These are phyloP conservation scores for Wickerhamiella australiensis DNA, from an alignment of 805 yeast genomes.

Conservation along the genomic window DNA sequence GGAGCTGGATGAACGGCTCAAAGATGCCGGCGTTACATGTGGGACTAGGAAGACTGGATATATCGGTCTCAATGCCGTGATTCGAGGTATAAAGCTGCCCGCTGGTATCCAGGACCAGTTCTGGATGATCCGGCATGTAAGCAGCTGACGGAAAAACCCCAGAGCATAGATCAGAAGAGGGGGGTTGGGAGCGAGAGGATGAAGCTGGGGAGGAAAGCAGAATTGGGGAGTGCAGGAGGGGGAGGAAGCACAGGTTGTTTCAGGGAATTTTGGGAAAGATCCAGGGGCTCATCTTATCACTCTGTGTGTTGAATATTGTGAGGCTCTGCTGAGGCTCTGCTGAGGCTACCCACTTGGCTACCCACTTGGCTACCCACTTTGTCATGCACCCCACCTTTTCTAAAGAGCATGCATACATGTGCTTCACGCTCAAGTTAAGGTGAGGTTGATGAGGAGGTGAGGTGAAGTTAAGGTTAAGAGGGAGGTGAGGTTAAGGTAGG, in stretches of 20 bases:
- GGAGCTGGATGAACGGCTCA: conserved; percentile 11
- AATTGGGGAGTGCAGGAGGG: no score
- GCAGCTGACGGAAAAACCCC: conserved; percentile 4
- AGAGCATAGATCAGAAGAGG: not conserved
- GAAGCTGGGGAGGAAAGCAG: not conserved
- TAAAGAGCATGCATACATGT: not conserved
- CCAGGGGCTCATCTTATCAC: no score
- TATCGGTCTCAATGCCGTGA: conserved; percentile 4
- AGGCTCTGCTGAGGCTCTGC: no score
- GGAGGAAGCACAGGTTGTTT: no score
- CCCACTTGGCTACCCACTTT: not conserved
- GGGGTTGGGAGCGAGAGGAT: not conserved
- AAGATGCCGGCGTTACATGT: conserved; percentile 10
- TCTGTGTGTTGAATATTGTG: no score
- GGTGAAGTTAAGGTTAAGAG: no score
- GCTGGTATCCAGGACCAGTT: conserved; percentile 3
- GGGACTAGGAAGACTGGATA: conserved; percentile 15
- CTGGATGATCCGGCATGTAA: conserved; percentile 8
- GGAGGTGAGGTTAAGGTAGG: no score
- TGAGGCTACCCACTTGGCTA: no score
- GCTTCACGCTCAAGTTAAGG: not conserved
- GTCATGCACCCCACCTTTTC: not conserved
- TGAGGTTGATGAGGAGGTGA: not conserved
- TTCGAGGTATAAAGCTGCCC: not conserved
- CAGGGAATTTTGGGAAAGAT: no score